A percentile compares a stretch with the other conserved stretches of the same genome.
Conservation (phyloP, 2,329 filamentous ascomycete genomes). For the Xylaria polymorpha region DNA sequence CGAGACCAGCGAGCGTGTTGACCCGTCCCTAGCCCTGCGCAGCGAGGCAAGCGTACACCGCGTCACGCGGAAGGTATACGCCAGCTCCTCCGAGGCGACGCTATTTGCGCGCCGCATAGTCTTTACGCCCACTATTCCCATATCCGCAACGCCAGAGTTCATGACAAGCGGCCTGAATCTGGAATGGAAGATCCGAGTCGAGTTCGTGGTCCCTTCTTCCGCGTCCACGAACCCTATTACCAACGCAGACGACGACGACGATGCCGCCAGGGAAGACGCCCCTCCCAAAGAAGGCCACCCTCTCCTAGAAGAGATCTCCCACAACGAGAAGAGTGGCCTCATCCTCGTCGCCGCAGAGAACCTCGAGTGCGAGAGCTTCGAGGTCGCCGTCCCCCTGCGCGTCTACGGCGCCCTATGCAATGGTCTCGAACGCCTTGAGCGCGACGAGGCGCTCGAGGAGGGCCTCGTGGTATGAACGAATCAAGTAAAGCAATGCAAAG, state of each 20-base stretch:
- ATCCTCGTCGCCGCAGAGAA: conserved; percentile 82
- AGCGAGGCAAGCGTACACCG: conserved; percentile 87
- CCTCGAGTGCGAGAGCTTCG: conserved; percentile 87
- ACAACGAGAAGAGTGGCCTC: conserved; percentile 79
- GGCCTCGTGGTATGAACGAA: conserved; percentile 45
- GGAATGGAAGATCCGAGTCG: conserved; percentile 88
- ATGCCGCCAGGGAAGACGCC: conserved; percentile 30
- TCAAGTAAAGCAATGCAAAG: neutral
- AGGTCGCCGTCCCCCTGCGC: conserved; percentile 84
- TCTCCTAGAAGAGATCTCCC: conserved; percentile 81
- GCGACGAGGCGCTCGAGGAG: conserved; percentile 65
- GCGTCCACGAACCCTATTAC: neutral
- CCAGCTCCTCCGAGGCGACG: conserved; percentile 81
- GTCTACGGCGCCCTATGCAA: conserved; percentile 77
- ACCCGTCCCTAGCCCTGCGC: conserved; percentile 81
- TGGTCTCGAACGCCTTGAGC: conserved; percentile 66
- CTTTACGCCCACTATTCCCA: conserved; percentile 86
- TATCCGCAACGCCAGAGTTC: conserved; percentile 87
- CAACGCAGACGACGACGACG: conserved; percentile 36
- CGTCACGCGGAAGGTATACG: conserved; percentile 85
- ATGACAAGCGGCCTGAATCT: conserved; percentile 88
- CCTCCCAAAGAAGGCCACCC: conserved; percentile 53
- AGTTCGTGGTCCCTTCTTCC: conserved; percentile 84
- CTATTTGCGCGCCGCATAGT: conserved; percentile 82
- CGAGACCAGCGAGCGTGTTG: conserved; percentile 87